phyloP scores from a whole-genome alignment of 2,329 filamentous ascomycete genomes.

The Penicillium frequentans region DNA sequence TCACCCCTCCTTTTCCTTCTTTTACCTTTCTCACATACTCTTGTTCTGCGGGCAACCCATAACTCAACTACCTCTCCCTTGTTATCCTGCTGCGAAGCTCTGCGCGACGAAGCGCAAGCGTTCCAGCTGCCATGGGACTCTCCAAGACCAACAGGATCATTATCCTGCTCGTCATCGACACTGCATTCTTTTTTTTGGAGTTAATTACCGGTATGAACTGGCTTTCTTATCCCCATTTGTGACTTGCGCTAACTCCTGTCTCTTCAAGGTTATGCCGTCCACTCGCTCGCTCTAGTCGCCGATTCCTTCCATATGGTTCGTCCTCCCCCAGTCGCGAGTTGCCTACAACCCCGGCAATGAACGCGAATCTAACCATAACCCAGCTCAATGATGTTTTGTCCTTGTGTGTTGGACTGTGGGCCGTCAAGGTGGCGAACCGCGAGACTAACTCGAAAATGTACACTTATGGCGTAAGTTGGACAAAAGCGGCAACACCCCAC shows the following conservation, averaged over 20 bases:
- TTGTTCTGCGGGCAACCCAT: not conserved
- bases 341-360: not conserved
- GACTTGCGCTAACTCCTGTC: constrained; percentile 10
- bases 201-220: constrained; percentile 62
- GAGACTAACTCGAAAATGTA: constrained; percentile 82
- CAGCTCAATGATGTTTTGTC: constrained; percentile 97
- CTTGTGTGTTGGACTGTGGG: constrained; percentile 88
- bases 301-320: constrained; percentile 97
- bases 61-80: not conserved
- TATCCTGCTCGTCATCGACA: constrained; percentile 88
- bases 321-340: constrained; percentile 9
- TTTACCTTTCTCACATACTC: not conserved
- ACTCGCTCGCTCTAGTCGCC: constrained; percentile 89
- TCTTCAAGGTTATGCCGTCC: constrained; percentile 69
- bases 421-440: constrained; percentile 82
- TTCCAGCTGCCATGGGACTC: constrained; percentile 64
- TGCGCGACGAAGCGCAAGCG: constrained; percentile 24
- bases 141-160: constrained; percentile 91
- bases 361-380: not conserved
- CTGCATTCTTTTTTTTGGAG: constrained; percentile 86
- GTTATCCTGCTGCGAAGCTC: constrained; percentile 13
- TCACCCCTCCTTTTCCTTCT: not conserved
- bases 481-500: not conserved
- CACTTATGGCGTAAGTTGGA: constrained; percentile 79
- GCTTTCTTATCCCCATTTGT: not conserved